Conservation (phyloP, 257 asterid genomes). For the Knoxia roxburghii region DNA sequence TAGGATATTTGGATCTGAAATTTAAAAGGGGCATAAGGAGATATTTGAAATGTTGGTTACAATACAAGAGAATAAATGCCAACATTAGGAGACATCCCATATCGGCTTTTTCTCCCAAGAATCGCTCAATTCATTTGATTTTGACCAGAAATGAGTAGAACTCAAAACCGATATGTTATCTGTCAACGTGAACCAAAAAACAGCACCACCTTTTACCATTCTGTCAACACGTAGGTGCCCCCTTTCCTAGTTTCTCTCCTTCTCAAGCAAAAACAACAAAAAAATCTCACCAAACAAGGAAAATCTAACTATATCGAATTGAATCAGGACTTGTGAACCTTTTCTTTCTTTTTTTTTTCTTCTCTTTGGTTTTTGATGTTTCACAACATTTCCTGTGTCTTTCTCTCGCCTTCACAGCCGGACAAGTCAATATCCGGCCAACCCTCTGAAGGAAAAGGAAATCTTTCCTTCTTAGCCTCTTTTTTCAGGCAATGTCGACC, state of each 20-base stretch:
- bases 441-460: not conserved
- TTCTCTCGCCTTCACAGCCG: constrained; percentile 28
- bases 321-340: not conserved
- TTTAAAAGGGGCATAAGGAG: no score
- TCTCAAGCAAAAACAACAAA: constrained; percentile 6
- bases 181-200: constrained; percentile 15
- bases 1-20: no score
- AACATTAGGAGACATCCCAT: not conserved
- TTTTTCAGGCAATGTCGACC: constrained; percentile 42
- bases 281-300: constrained; percentile 8
- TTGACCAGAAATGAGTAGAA: constrained; percentile 16
- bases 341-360: not conserved
- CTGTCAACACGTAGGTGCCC: constrained; percentile 7
- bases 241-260: constrained; percentile 31
- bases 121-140: constrained; percentile 15
- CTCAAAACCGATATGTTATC: constrained; percentile 6
- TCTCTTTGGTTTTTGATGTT: not conserved
- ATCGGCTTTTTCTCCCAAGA: constrained; percentile 11
- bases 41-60: not conserved
- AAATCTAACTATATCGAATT: constrained; percentile 19
- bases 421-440: constrained; percentile 25
- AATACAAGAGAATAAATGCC: not conserved
- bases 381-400: constrained; percentile 17
- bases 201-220: not conserved
- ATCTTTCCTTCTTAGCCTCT: not conserved